These are phyloP conservation scores for Nicotiana otophora DNA, from an alignment of 257 asterid genomes.

Conservation along the genomic window DNA sequence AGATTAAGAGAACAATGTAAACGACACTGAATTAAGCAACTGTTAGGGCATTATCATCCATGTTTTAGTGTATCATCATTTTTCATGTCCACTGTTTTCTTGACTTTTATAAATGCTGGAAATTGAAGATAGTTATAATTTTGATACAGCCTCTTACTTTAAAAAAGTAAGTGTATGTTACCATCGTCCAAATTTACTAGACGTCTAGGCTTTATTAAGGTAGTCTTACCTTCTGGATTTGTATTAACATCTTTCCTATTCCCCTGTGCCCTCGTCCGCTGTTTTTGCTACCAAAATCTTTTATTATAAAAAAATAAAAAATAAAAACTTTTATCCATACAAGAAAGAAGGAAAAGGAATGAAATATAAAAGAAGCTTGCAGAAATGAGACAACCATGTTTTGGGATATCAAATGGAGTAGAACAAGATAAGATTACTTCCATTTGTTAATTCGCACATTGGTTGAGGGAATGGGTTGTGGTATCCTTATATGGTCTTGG, in stretches of 20 bases:
- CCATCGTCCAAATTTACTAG: background rate
- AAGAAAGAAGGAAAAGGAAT: background rate
- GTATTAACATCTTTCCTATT: background rate
- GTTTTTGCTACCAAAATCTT: background rate
- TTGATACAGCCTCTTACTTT: too few species aligned
- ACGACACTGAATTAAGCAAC: background rate
- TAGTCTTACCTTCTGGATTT: background rate
- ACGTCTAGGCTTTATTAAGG: background rate
- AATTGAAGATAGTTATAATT: background rate
- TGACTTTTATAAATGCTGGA: background rate
- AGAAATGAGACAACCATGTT: background rate
- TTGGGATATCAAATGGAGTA: background rate
- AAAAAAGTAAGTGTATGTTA: background rate
- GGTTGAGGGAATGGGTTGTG: too few species aligned
- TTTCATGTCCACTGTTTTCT: background rate
- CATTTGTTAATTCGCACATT: background rate
- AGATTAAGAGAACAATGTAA: too few species aligned
- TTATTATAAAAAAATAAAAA: background rate
- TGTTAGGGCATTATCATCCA: background rate
- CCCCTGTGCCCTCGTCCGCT: background rate
- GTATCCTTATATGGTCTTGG: too few species aligned
- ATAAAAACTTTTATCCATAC: background rate
- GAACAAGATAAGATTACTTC: background rate
- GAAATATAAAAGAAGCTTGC: background rate
- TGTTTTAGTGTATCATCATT: background rate